Evolutionary conservation across 306 rosid species (phyloP), one percentile per base, ranked within the genome.

Genomic region (Fragaria vesca): DNA sequence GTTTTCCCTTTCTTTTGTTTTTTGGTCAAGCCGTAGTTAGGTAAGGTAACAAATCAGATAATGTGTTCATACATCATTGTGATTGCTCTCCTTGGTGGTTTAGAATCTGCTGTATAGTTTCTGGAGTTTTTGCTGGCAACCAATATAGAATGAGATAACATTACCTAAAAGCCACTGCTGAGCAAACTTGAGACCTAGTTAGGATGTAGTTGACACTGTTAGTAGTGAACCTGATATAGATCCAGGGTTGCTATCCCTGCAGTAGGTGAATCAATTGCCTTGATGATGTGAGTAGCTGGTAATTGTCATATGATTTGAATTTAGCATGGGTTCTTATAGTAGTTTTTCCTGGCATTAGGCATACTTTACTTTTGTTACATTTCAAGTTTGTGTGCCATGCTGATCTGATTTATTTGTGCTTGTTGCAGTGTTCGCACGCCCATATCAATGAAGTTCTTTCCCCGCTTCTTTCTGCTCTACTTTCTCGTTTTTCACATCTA

Each of bases 371-470:
- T 42, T 47, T 57, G 12, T 32, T 66, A 43, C 54, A 28, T 51
- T 38, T 76, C 48, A 26, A 26, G 3, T 61, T 67, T 81, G 28
- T 81, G 78, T 74, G 48, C 51, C 71, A 57, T 78, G 82, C 60
- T 72, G 46, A 63, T 73, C 86, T 91, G 77, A 87, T 67, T 77
- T 81, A 60, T 26, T 83, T 74, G 67, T 83, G 61, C 54, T 80
- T 74, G 58, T 80, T 86, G 93, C 98, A 96, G 99, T 74, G 99
- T 93, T 34, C 97, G 99, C 42, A 96, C 99, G 43, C 99, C 99
- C 66, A 93, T 96, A 86, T 96, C 99, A 3, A 96, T 93, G 99
- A 96, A 96, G 91, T 96, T 93, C 87, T 96, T 96, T 80, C 99
- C 99, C 72, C 99, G 98, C 81, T 96, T 96, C 91, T 93, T 93